These are phyloP conservation scores for Aspergillus steynii DNA, from an alignment of 495 filamentous ascomycete species.

Conservation along the genomic window DNA sequence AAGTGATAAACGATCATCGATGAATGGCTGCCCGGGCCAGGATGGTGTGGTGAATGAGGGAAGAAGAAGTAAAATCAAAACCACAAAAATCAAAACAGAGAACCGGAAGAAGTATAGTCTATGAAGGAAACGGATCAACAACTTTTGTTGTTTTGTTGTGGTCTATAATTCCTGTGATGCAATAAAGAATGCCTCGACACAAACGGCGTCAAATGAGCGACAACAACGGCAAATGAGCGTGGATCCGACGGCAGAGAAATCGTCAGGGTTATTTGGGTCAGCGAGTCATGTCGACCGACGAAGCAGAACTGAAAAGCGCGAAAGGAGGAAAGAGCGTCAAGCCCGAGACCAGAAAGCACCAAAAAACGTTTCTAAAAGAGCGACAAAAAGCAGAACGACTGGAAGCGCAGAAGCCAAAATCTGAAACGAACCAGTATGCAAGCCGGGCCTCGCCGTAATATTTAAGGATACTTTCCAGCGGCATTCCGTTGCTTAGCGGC, in stretches of 20 bases:
- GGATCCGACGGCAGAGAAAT: slow-evolving; percentile 24
- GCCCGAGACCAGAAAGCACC: slow-evolving; percentile 29
- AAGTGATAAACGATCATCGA: slow-evolving; percentile 12
- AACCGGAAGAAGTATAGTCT: slow-evolving; percentile 12
- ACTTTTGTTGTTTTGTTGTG: slow-evolving; percentile 19
- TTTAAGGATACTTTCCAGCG: slow-evolving; percentile 16
- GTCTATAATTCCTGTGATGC: slow-evolving; percentile 24
- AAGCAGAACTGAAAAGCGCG: slow-evolving; percentile 25
- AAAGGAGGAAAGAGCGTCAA: slow-evolving; percentile 36
- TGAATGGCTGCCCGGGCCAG: slow-evolving; percentile 3
- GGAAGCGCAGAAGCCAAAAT: slow-evolving; percentile 32
- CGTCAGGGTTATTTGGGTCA: slow-evolving; percentile 23
- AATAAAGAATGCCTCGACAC: slow-evolving; percentile 39
- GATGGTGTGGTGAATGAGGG: background rate
- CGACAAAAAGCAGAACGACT: slow-evolving; percentile 35
- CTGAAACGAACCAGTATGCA: slow-evolving; percentile 30
- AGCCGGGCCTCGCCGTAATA: slow-evolving; percentile 26
- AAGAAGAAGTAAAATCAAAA: background rate
- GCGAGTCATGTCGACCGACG: slow-evolving; percentile 17
- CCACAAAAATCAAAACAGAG: slow-evolving; percentile 3
- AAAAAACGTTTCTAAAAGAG: slow-evolving; percentile 39
- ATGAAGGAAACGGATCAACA: slow-evolving; percentile 15
- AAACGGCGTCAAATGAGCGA: slow-evolving; percentile 20
- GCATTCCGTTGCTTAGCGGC: slow-evolving; percentile 42
- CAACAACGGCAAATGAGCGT: slow-evolving; percentile 18